These are phyloP conservation scores for Coemansia furcata DNA, from an alignment of 192 early-diverging fungal species.

Conservation along the genomic window DNA sequence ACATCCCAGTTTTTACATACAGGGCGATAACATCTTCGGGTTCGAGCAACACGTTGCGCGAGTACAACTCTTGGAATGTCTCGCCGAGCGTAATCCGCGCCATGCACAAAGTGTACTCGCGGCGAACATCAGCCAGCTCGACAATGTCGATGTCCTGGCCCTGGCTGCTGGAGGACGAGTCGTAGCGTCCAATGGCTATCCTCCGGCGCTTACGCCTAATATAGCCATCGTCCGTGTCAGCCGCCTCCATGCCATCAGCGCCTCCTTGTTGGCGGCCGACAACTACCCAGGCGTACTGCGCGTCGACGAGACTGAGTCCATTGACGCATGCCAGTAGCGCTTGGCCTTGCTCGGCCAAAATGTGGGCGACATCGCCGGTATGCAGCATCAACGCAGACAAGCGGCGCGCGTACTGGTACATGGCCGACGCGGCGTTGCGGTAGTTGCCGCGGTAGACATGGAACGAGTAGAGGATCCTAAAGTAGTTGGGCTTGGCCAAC, in stretches of 20 bases:
- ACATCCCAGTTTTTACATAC: constrained; percentile 42
- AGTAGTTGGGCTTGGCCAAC: constrained; percentile 34
- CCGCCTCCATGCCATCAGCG: neutral
- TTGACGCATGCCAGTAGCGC: constrained; percentile 48
- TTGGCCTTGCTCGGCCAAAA: constrained; percentile 34
- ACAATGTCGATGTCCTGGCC: constrained; percentile 43
- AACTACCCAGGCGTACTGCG: constrained; percentile 49
- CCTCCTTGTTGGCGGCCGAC: constrained; percentile 19
- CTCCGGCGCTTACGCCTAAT: constrained; percentile 29
- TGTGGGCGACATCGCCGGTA: constrained; percentile 12
- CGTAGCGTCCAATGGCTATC: constrained; percentile 34
- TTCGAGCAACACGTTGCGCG: constrained; percentile 43
- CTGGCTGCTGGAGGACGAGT: constrained; percentile 16
- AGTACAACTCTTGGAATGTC: constrained; percentile 33
- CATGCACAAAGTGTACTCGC: constrained; percentile 45
- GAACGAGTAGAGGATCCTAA: constrained; percentile 54
- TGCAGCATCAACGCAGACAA: constrained; percentile 18
- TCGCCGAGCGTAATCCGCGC: constrained; percentile 38
- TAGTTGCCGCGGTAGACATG: constrained; percentile 55
- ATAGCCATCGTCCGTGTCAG: neutral
- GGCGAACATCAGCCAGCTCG: constrained; percentile 42
- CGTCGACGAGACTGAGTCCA: constrained; percentile 43
- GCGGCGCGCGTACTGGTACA: constrained; percentile 54
- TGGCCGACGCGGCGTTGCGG: constrained; percentile 52
- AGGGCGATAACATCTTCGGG: constrained; percentile 40